Percentiles rank a stretch among this genome's conserved stretches.
These are phyloP conservation scores for Pseudopithomyces chartarum DNA, from an alignment of 2,329 filamentous ascomycete genomes.

Conservation along the genomic window DNA sequence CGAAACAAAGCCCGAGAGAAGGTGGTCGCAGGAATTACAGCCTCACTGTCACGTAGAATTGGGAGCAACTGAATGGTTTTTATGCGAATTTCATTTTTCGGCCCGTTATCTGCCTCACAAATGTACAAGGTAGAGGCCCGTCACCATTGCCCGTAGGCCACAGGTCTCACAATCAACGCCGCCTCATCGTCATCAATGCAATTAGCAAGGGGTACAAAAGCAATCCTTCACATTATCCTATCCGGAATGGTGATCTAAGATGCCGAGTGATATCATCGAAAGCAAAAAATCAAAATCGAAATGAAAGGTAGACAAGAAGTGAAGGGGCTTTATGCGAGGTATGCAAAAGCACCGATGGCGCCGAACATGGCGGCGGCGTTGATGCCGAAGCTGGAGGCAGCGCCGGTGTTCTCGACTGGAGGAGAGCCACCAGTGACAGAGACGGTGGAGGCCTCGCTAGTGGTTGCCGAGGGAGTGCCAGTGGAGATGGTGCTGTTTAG, in stretches of 20 bases:
- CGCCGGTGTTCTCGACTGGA: conserved; percentile 31
- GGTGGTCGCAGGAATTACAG: neutral
- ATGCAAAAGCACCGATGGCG: conserved; percentile 48
- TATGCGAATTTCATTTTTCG: conserved; percentile 3
- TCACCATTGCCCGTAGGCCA: neutral
- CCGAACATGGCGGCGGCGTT: conserved; percentile 48
- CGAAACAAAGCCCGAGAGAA: no score
- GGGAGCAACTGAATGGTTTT: neutral
- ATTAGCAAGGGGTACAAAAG: neutral
- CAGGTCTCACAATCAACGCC: neutral
- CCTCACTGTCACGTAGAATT: neutral
- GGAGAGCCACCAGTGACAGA: conserved; percentile 12
- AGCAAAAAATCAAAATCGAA: conserved; percentile 5
- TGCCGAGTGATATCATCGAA: conserved; percentile 10
- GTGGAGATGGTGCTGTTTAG: conserved; percentile 34
- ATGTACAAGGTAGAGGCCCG: conserved; percentile 5
- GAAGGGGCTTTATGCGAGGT: conserved; percentile 40
- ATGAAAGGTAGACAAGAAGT: conserved; percentile 4
- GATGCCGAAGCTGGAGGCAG: conserved; percentile 33
- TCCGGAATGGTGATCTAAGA: neutral
- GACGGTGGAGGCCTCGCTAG: conserved; percentile 21
- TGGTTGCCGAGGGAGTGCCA: conserved; percentile 19
- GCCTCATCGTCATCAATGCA: conserved; percentile 8
- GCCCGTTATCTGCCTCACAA: neutral
- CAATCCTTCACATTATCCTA: conserved; percentile 8